Evolutionary conservation across 345 rosid genomes (phyloP), one percentile per base, ranked within the genome.

Genomic region (Anastatica hierochuntica): DNA sequence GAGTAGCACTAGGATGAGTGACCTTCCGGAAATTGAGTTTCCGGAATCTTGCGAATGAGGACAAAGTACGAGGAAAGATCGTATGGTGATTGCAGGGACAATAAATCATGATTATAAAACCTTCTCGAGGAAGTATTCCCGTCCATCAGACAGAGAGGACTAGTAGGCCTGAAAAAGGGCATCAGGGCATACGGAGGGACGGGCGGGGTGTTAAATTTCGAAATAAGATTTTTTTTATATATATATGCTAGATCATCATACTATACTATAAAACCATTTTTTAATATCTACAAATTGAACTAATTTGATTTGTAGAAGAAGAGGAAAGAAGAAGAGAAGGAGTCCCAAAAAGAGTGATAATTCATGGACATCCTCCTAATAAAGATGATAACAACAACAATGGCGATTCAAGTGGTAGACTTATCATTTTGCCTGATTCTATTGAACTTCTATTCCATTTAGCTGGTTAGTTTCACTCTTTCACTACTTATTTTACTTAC

Each of bases 351-450:
- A 68, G 95, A 73, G 95, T 83, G 63, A 81, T 81, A 52, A 82
- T 87, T 44, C 89, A 87, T 37, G 78, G 87, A 50, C 76, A 84
- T 53, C 69, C 72, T 71, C 96, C 96, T 26, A 63, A 70, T 37
- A 60, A 76, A 71, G 65, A 21, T 21, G 5, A 44, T 37, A 42
- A 64, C 61, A 11, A 20, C 16, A 63, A 31, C 26, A 76, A 58
- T 50, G 67, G 65, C 55, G 76, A 67, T 53, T 23, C 41, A 8
- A 51, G 4, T 1, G 94, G 94, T 31, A 85, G 77, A 77, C 78
- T 88, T 52, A 71, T 88, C 69, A 52, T 74, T 76, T 74, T 88
- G 65, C 94, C 98, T 7, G 64, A 76, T 42, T 69, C 95, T 37
- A 65, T 77, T 10, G 80, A 78, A 47, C 86, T 78, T 21, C 94